Evolutionary conservation across 2,329 filamentous ascomycete genomes (phyloP), one percentile per base, ranked within the genome.

Genomic region (Cordyceps tenuipes): DNA sequence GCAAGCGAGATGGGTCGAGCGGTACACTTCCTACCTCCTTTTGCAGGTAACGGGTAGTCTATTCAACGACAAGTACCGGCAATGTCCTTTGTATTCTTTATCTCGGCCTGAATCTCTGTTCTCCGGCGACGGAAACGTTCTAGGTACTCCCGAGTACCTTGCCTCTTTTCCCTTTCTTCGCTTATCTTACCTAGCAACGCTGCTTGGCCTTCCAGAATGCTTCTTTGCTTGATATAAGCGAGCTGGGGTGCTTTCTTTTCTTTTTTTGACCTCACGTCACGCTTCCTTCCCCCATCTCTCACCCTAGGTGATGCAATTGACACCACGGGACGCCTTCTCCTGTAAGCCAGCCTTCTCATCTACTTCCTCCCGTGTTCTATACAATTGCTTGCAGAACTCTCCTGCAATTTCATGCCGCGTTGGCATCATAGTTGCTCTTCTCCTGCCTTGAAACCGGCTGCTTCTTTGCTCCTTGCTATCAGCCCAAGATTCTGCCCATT

Each of bases 371-470:
- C 19, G 19, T 15, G 19, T 15, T 26, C 8, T n/a, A 39, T 34
- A 15, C 15, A 41, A 39, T 53, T 48, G 57, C 57, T 48, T 5
- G 41, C 44, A 59, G 57, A 59, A 39, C 57, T 59, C 57, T 59
- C 57, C 57, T 59, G 57, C 65, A 61, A 51, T 61, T 65, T 54
- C 49, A 48, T 48, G 41, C 43, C 15, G 5, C 23, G 7, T 15
- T 29, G 21, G 19, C 50, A 39, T 5, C 36, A 54, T 50, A 53
- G 66, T 57, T 68, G 65, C 65, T 67, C 64, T 67, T 70, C 69
- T 67, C 67, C 66, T 62, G 54, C 62, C 63, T n/a, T 44, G 51
- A 44, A 39, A 26, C 23, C 43, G 29, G 48, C 59, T 62, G 61
- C 51, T 62, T 31, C 48, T 48, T 59, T 59, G 49, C 49, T 63